Base-by-base conservation (phyloP, 495 filamentous ascomycete species). In the Endocarpon pusillum region DNA sequence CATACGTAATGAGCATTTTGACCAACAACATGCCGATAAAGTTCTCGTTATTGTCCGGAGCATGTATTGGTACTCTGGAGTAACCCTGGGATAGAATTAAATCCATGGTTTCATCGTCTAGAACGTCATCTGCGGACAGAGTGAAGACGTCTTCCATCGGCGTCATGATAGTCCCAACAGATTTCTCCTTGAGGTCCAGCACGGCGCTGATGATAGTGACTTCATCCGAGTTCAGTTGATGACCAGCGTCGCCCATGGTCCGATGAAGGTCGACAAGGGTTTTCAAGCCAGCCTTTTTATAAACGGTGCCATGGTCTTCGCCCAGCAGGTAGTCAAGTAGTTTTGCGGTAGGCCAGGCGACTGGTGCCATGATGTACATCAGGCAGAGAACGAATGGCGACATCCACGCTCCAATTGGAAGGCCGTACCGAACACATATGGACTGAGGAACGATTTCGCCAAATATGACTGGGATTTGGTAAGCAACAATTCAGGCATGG, bases 161-260 rank as follows among this genome's bases (percentile, higher is more conserved):
- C 1, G 89, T 97, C 91, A 96, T 96, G 45, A 97, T 94, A 42
- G 64, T 75, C 16, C 81, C 85, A 21, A 97, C 83, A 0, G 89
- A 64, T 54, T 97, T 97, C 43, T 89, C 87, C 52, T 96, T 97
- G 35, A 97, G 60, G 51, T 97, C 89, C 32, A 97, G 62, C 12
- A 96, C 91, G 17, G 87, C 87, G 41, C 79, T 91, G 48, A 97
- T 97, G 50, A 97, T 97, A 29, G 87, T 96, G 42, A 96, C 89
- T 57, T 97, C 89, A 48, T 97, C 89, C 41, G 93, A 77, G 48
- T 92, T 94, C 19, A 97, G 67, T 36, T 92, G 77, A 48, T 96
- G 81, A 14, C 78, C 80, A 17, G 75, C 78, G 20, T 78, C 74
- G 11, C 89, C 89, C 11, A 97, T 56, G 9, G 78, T 87, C 48